phyloP scores from a whole-genome alignment of 164 flowering plant species.

The Sedum album region DNA sequence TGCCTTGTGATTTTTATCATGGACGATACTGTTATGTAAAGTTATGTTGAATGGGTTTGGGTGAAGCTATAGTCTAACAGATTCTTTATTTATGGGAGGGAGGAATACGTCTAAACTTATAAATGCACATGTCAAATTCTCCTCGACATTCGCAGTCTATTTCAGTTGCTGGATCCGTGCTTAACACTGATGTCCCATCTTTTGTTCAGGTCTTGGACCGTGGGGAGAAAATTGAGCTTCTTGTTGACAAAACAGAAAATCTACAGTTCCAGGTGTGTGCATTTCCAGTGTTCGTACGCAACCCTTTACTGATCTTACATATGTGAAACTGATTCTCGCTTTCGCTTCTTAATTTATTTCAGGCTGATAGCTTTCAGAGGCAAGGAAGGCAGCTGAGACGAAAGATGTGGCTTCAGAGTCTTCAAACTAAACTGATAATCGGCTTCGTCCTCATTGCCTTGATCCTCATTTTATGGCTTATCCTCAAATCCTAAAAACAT shows the following conservation, averaged over 20 bases:
- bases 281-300: neutral
- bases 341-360: slow-evolving; percentile 5
- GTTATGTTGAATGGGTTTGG: too few relatives aligned
- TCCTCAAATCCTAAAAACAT: neutral
- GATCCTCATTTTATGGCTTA: slow-evolving; percentile 55
- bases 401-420: slow-evolving; percentile 92
- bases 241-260: slow-evolving; percentile 91
- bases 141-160: too few relatives aligned
- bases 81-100: too few relatives aligned
- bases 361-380: slow-evolving; percentile 99
- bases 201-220: slow-evolving; percentile 81
- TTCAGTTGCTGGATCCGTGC: too few relatives aligned
- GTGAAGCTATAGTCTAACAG: too few relatives aligned
- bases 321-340: too few relatives aligned
- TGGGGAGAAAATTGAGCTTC: slow-evolving; percentile 87
- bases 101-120: too few relatives aligned
- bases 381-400: slow-evolving; percentile 89
- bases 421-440: slow-evolving; percentile 71
- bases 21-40: too few relatives aligned
- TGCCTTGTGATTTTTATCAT: too few relatives aligned
- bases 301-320: too few relatives aligned
- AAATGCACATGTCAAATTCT: too few relatives aligned
- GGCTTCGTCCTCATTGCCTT: slow-evolving; percentile 52
- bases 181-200: too few relatives aligned
- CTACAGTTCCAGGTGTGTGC: slow-evolving; percentile 81